Conservation (phyloP, 2,329 filamentous ascomycete genomes). For the Elsinoe arachidis region DNA sequence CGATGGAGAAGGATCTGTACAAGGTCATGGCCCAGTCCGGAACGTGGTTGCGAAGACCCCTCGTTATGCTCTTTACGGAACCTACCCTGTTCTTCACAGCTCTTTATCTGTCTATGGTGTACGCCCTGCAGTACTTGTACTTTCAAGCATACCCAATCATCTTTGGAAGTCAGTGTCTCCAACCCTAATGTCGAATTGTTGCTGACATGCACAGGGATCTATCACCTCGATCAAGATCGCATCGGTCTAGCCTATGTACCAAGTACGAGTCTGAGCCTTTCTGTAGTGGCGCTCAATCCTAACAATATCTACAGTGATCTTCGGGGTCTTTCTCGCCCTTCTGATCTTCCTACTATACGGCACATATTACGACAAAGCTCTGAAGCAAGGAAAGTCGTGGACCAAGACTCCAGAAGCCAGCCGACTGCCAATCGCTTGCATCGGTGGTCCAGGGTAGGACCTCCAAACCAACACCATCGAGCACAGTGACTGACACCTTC, state of each 20-base stretch:
- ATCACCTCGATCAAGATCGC: background rate
- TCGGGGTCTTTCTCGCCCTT: background rate
- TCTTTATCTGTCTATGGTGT: constrained; percentile 24
- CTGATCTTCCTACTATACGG: background rate
- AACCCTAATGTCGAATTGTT: too few species aligned
- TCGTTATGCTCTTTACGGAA: constrained; percentile 23
- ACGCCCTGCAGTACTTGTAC: constrained; percentile 28
- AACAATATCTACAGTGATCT: background rate
- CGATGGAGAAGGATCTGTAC: background rate
- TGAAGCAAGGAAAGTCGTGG: background rate
- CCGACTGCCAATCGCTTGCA: background rate
- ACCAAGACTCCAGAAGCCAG: background rate
- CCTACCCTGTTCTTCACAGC: constrained; percentile 24
- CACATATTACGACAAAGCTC: background rate
- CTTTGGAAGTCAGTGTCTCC: constrained; percentile 24
- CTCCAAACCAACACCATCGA: background rate
- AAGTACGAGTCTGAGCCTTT: background rate
- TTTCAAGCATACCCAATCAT: constrained; percentile 40
- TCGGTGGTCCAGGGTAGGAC: background rate
- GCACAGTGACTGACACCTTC: background rate
- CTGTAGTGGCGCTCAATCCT: too few species aligned
- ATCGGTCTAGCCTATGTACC: background rate
- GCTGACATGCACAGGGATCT: background rate
- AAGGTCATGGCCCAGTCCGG: background rate
- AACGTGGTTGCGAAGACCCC: constrained; percentile 15